phyloP scores from a whole-genome alignment of 352 stramenopile genomes.

The Phytopythium helicoides region DNA sequence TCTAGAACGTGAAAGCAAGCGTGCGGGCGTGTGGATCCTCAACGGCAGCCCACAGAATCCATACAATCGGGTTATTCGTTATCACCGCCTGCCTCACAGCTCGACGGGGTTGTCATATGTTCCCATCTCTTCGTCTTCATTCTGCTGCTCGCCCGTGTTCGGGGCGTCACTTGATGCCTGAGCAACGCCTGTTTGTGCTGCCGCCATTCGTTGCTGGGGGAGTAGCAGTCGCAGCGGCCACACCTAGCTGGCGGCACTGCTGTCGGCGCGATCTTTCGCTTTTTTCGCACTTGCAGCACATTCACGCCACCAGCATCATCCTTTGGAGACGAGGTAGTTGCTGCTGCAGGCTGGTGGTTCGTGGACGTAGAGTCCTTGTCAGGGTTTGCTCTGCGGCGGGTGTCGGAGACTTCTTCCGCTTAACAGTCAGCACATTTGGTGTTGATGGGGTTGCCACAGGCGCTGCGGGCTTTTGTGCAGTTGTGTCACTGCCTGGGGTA shows the following conservation, averaged over 20 bases:
- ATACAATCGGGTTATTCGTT: constrained; percentile 3
- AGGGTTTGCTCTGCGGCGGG: constrained; percentile 15
- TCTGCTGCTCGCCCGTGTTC: constrained; percentile 3
- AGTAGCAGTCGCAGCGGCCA: background rate
- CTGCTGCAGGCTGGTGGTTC: too few relatives aligned
- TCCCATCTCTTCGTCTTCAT: background rate
- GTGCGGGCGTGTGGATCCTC: background rate
- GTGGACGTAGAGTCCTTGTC: background rate
- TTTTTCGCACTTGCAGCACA: constrained; percentile 79
- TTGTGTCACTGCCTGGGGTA: constrained; percentile 9
- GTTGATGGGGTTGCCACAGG: constrained; percentile 1
- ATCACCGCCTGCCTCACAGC: background rate
- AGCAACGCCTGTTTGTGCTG: too few relatives aligned
- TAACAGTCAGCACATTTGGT: constrained; percentile 3
- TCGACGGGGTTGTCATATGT: constrained; percentile 8
- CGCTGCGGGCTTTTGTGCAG: constrained; percentile 16
- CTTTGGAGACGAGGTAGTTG: constrained; percentile 4
- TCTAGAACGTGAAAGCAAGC: too few relatives aligned
- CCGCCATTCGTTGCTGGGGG: background rate
- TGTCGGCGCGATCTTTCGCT: constrained; percentile 68
- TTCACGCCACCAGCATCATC: constrained; percentile 38
- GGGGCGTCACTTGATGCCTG: background rate
- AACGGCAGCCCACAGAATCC: background rate
- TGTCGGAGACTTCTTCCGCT: constrained; percentile 28
- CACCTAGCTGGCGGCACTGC: constrained; percentile 20